A percentile compares a stretch with the other conserved stretches of the same genome.
Conservation (phyloP, 805 yeast species). For the Metschnikowia lunata region DNA sequence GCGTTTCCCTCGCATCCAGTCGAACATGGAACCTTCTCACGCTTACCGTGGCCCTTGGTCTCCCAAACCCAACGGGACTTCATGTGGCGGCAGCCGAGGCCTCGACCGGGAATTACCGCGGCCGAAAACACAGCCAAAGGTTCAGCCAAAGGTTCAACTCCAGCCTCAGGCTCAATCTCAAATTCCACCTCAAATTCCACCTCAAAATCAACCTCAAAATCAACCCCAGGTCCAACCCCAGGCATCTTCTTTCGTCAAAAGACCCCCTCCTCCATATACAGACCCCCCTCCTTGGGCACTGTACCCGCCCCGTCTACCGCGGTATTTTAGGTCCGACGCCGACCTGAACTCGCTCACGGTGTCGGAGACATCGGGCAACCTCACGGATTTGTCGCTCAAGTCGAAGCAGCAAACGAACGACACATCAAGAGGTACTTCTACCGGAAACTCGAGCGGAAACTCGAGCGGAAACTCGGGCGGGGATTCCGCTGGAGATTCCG, state of each 20-base stretch:
- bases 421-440: neutral
- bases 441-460: too few species aligned
- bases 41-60: conserved; percentile 5
- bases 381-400: conserved; percentile 15
- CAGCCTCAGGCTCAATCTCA: too few species aligned
- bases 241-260: neutral
- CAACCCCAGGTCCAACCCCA: too few species aligned
- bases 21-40: conserved; percentile 1
- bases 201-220: too few species aligned
- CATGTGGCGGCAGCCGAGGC: conserved; percentile 9
- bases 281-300: neutral
- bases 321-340: conserved; percentile 11
- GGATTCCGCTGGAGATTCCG: too few species aligned
- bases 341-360: conserved; percentile 6
- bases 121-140: neutral
- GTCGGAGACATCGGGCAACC: conserved; percentile 15
- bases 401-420: conserved; percentile 9
- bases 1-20: conserved; percentile 1
- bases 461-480: too few species aligned
- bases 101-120: conserved; percentile 6
- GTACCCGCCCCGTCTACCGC: conserved; percentile 6
- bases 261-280: neutral
- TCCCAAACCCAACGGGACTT: too few species aligned
- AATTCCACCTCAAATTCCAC: too few species aligned
- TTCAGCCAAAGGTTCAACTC: too few species aligned